Base-by-base conservation (phyloP, 2,329 filamentous ascomycete species). In the Sclerotinia nivalis region DNA sequence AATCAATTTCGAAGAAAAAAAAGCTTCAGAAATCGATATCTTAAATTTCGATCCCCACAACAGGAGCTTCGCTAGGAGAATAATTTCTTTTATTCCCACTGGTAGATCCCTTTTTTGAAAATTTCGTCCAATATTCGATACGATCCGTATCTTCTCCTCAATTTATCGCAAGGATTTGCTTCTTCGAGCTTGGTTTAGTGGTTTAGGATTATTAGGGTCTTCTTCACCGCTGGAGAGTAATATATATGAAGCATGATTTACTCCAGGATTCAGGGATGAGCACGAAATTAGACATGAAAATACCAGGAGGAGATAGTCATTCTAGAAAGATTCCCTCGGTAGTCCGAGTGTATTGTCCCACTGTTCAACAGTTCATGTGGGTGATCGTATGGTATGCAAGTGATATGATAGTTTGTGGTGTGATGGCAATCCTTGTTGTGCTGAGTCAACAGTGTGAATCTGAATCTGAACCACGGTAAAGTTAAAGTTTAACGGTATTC, bases 321-420 rank as follows among this genome's bases (percentile, higher is more conserved):
- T 64, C 45, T 34, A 62, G 60, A 62, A 62, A 22, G 12, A 28
- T 50, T 37, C 31, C 60, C 25, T 45, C 28, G 40, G 40, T 25
- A 47, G 60, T 50, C 28, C 60, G 28, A 62, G 45, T 34, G 31
- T 62, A 34, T 34, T 50, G 60, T 50, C 45, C 45, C 60, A 50
- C 47, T 52, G 45, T 64, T 64, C 22, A 40, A 50, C 45, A 49
- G 60, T 64, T 40, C 45, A 50, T 64, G 60, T 52, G 60, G 31
- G 47, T 52, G 47, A 64, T 64, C 60, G 60, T 62, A 62, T 49
- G 45, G 45, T 62, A 50, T 64, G 60, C 45, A 45, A n/a, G 43
- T 50, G 60, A 59, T 59, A 25, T 59, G 59, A 31, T 47, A 45
- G 25, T 61, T 25, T 25, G 34, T 64, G 45, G 60, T 52, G 37